Base-by-base conservation (phyloP, 2,329 filamentous ascomycete genomes). In the Penicillium corylophilum region DNA sequence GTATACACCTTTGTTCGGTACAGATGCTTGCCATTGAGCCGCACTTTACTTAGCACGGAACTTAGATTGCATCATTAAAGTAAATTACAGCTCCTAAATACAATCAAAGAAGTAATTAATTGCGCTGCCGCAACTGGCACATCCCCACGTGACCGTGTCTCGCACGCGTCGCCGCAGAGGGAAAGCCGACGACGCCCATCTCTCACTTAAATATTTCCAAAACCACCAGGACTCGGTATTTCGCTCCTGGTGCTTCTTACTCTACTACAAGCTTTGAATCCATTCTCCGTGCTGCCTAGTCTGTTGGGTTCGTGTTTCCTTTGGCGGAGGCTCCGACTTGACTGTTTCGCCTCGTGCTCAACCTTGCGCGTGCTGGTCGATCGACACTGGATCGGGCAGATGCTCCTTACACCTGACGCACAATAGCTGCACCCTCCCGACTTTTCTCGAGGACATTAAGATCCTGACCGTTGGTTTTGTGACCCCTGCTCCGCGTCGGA, bases 101-200 rank as follows among this genome's bases (percentile, higher is more conserved):
- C 18, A 18, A n/a, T n/a, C 7, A 18, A 20, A 38, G 13, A 41
- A 41, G 20, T 24, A 23, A 41, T 41, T 20, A 41, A 13, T 24
- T 46, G 31, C 9, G 16, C 28, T 36, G 8, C 29, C 44, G 49
- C 44, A 46, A 48, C 38, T 45, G 39, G 44, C 41, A 39, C 49
- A 22, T 20, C 33, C 22, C 23, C 67, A 70, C 66, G 67, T 71
- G 68, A 70, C 58, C 63, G 64, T 62, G 66, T 62, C 54, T 59
- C 59, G 55, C 50, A 69, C 67, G 66, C 68, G 68, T 65, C 66
- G 52, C 46, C 54, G 44, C 50, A 54, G 55, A 53, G 35, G 49
- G 44, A 56, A 53, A 47, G 49, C 50, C 51, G 51, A 46, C 42
- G 47, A 36, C 40, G 46, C 46, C 46, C 36, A 35, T 50, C 33